Evolutionary conservation across 2,329 filamentous ascomycete genomes (phyloP).

Genomic region (Boeremia exigua): DNA sequence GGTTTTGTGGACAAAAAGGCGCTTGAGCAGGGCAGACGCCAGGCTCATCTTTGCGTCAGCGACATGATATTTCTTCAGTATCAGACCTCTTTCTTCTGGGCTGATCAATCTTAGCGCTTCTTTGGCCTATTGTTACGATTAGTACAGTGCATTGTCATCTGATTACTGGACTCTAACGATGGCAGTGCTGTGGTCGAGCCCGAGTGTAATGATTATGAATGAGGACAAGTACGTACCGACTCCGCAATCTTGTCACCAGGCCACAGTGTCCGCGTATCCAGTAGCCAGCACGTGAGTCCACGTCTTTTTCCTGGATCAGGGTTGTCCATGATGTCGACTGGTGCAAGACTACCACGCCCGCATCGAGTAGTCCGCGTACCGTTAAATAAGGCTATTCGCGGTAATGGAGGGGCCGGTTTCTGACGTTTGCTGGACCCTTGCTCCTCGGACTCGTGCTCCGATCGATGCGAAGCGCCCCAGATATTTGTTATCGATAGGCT

Average conservation of each 20-base stretch:
- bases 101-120: conserved; percentile 52
- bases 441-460: conserved; percentile 6
- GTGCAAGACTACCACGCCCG: too few relatives aligned
- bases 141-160: conserved; percentile 1
- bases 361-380: not conserved
- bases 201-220: not conserved
- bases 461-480: conserved; percentile 7
- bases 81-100: conserved; percentile 61
- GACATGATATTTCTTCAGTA: conserved; percentile 69
- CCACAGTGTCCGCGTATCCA: conserved; percentile 58
- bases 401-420: conserved; percentile 21
- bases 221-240: conserved; percentile 2
- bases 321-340: conserved; percentile 22
- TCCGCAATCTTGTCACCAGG: conserved; percentile 51
- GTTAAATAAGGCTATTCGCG: conserved; percentile 23
- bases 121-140: conserved; percentile 43
- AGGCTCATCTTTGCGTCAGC: conserved; percentile 78
- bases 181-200: too few relatives aligned
- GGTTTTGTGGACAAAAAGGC: conserved; percentile 67
- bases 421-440: conserved; percentile 5
- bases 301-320: conserved; percentile 13
- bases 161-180: not conserved
- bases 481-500: conserved; percentile 16
- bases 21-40: conserved; percentile 75
- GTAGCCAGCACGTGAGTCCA: conserved; percentile 55